Evolutionary conservation across 768 basidiomycete genomes (phyloP).

Genomic region (Leccinum ochraceum): DNA sequence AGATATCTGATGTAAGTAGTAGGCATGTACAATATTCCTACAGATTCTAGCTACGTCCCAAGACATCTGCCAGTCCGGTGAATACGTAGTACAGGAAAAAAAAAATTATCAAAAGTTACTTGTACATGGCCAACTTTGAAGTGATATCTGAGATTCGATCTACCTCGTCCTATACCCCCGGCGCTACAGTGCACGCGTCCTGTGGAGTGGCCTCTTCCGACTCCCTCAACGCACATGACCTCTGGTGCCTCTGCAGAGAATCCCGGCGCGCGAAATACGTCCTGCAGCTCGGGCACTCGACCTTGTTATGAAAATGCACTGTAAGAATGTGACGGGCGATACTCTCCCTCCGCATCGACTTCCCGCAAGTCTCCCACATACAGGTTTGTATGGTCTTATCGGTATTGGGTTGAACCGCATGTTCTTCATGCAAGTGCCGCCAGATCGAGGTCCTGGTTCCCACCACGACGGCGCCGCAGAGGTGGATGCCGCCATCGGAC

Average conservation of each 20-base stretch:
- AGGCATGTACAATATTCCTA: conserved; percentile 2
- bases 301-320: conserved; percentile 25
- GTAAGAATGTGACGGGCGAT: conserved; percentile 27
- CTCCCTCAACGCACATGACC: conserved; percentile 5
- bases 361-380: conserved; percentile 20
- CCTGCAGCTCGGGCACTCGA: conserved; percentile 18
- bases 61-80: no score
- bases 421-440: conserved; percentile 11
- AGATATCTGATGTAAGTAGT: background rate
- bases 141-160: no score
- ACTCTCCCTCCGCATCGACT: conserved; percentile 27
- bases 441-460: conserved; percentile 14
- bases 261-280: conserved; percentile 26
- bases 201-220: background rate
- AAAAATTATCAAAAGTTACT: no score
- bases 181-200: background rate
- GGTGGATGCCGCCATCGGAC: background rate
- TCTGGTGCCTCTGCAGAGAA: conserved; percentile 27
- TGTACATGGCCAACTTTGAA: no score
- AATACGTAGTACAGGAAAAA: no score
- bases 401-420: conserved; percentile 9
- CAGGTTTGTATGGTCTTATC: conserved; percentile 16
- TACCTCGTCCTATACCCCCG: background rate
- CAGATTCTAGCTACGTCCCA: background rate
- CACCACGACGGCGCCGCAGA: conserved; percentile 3